Evolutionary conservation across 179 eudicot species (phyloP), one percentile per base, ranked within the genome.

Genomic region (Vitellaria paradoxa): DNA sequence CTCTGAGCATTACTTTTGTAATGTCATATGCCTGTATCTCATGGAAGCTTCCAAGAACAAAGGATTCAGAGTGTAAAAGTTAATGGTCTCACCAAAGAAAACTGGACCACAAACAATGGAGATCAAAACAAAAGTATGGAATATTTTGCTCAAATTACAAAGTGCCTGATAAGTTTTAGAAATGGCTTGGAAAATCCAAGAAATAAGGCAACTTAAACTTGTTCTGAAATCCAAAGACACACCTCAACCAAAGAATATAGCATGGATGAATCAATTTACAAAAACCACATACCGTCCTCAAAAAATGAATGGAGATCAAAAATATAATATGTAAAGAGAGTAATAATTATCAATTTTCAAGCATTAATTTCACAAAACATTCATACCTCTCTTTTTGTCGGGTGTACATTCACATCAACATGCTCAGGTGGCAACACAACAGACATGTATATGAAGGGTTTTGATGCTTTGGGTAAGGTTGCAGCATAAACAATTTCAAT

Each of bases 361-460:
- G 52, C 11, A 5, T 63, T 75, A 18, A 23, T 15, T 18, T 49
- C 64, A 45, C 17, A 61, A 76, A 76, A 52, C 9, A 59, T 5
- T 30, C 55, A 47, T 78, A 95, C 99, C 98, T 96, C 99, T 82
- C 96, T 88, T 86, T 96, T 96, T 78, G 99, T 96, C n/a, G 98
- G 99, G 83, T 96, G 99, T 68, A 96, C 88, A 80, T 96, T 93
- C 79, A 96, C 98, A 86, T 96, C 99, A 87, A 93, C 90, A 86
- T 93, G 97, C 81, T 91, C 97, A 75, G 92, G 85, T 69, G 99
- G 99, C 84, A 96, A 85, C 63, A 74, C 68, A 76, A 96, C 83
- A 77, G 99, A 90, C 97, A 96, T 92, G 83, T 96, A 96, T 77
- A 96, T 85, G 86, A 96, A 96, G 70, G 99, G 99, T 78, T 96